Evolutionary conservation across 2,329 filamentous ascomycete genomes (phyloP).

Genomic region (Penicillium sclerotigenum): DNA sequence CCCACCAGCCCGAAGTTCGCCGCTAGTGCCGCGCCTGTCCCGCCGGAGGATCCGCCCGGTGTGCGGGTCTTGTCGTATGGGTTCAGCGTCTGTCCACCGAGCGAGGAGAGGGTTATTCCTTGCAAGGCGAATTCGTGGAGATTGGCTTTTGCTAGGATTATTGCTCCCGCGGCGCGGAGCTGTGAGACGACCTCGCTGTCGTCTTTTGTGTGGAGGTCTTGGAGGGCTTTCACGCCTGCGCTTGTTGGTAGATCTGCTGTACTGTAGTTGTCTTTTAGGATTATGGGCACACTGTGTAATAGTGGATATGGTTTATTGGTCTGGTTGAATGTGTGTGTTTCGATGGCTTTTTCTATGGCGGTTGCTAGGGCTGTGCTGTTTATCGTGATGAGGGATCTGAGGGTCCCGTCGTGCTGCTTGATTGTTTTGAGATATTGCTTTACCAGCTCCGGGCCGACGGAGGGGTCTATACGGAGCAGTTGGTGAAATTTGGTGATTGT

Average conservation of each 20-base stretch:
- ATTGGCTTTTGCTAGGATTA: constrained; percentile 60
- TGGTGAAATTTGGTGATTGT: constrained; percentile 58
- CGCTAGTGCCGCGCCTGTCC: constrained; percentile 60
- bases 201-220: constrained; percentile 43
- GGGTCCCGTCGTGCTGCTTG: constrained; percentile 53
- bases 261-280: constrained; percentile 65
- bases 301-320: constrained; percentile 6
- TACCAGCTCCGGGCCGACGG: constrained; percentile 55
- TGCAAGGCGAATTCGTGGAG: constrained; percentile 64
- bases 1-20: constrained; percentile 57
- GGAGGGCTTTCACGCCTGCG: constrained; percentile 51
- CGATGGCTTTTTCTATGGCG: constrained; percentile 51
- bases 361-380: constrained; percentile 47
- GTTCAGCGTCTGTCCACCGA: constrained; percentile 64
- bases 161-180: constrained; percentile 51
- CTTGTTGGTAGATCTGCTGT: constrained; percentile 57
- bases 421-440: constrained; percentile 57
- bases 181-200: constrained; percentile 52
- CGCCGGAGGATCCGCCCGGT: constrained; percentile 63
- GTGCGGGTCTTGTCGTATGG: constrained; percentile 65
- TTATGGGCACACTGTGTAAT: constrained; percentile 60
- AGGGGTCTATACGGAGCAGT: constrained; percentile 51
- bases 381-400: constrained; percentile 57
- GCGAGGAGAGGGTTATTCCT: constrained; percentile 59
- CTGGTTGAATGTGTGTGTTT: constrained; percentile 9